Evolutionary conservation across 1,284 basidiomycete species (phyloP), one percentile per base, ranked within the genome.

Genomic region (Termitomyces sp.): DNA sequence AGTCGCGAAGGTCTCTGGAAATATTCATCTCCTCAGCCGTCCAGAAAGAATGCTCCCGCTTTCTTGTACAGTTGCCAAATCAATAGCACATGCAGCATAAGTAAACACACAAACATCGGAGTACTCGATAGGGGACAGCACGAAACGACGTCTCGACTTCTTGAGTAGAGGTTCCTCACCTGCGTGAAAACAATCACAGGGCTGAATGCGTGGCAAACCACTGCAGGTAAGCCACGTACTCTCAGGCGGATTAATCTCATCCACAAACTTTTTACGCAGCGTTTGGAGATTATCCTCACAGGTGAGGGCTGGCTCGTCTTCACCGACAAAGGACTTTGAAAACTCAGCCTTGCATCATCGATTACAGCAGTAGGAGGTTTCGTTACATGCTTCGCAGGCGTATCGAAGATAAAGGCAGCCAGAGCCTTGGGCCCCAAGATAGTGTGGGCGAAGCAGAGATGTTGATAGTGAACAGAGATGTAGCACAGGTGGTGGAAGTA

Each of bases 31-130:
- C 95, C 70, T 97, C 95, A 1, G 93, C 91, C 1, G 94, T 98
- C 96, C 95, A 98, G 76, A 98, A 97, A 0, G 90, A n/a, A 95
- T 0, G 88, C 88, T 62, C 92, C 81, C 0, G 88, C 87, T 68
- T 94, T 91, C 75, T 97, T 97, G 81, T 97, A 97, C 83, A 95
- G 91, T 69, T 88, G 85, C 94, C 94, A 97, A 64, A 97, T 96
- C 92, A n/a, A n/a, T n/a, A n/a, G n/a, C n/a, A n/a, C n/a, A n/a
- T 96, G 55, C 5, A 14, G 18, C 31, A 39, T 6, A 46, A 7
- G n/a, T 47, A 41, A 49, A 28, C 48, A 41, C 50, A 49, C 55
- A 28, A 44, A 91, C 93, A 77, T 96, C 93, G 57, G 89, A 81
- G 68, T 93, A 96, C 67, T 94, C 91, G 65, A 97, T 97, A 19